Base-by-base conservation (phyloP, 305 asterid species). In the Solanum hybrid region DNA sequence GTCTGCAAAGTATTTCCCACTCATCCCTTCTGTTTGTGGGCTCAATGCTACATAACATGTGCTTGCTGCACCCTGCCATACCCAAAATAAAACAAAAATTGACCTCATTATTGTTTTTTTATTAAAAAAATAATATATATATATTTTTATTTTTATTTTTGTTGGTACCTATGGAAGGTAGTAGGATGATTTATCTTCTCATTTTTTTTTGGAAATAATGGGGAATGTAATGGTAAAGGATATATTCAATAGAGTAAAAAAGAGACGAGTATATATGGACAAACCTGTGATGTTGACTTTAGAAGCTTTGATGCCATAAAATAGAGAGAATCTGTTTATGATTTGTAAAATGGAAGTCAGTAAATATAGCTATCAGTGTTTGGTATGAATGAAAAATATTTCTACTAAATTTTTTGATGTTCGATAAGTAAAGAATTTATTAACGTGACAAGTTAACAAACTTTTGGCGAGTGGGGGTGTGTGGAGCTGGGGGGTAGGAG, bases 241-340 rank as follows among this genome's bases (percentile, higher is more conserved):
- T 34, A 66, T 87, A 86, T 42, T 40, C 46, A 29, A 20, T 5
- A 9, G 42, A 88, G 36, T 71, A 31, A 11, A 60, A 64, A 77
- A 89, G 88, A 85, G 89, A 88, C 92, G 88, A 86, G 51, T 76
- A 87, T 86, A 91, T 60, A 26, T 82, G 75, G 93, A 90, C 96
- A 90, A 93, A 97, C 99, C 98, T 97, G 98, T 92, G 99, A 94
- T 90, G 96, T 95, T 51, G 99, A 93, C 91, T 97, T 97, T 87
- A 97, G 98, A 93, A 97, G 91, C 92, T 95, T 97, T 84, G 99
- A 94, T 90, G 99, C 99, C 94, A 97, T 88, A 91, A 97, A 97
- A 91, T 92, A 97, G 78, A 97, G 89, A 90, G 99, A 96, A 94
- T 97, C 99, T 96, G 98, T 37, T 56, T 0, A 85, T 85, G 31